Evolutionary conservation across 495 filamentous ascomycete species (phyloP).

Genomic region (Immersiella caudata): DNA sequence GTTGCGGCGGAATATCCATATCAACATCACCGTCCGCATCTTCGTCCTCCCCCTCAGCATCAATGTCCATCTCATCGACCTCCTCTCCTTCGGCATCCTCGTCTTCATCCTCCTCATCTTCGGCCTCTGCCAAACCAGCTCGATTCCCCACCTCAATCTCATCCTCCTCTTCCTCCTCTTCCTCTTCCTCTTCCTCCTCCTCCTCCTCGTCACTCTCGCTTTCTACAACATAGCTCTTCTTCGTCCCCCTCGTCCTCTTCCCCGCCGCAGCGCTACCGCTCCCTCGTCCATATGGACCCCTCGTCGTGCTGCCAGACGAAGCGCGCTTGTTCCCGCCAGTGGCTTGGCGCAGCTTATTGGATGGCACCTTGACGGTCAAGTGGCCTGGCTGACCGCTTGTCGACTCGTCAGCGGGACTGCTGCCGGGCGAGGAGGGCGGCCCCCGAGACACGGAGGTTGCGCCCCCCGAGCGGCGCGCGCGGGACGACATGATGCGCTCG

Average conservation of each 20-base stretch:
- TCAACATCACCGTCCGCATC: conserved; percentile 54
- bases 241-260: conserved; percentile 60
- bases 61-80: conserved; percentile 52
- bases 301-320: conserved; percentile 32
- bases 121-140: conserved; percentile 34
- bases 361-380: conserved; percentile 82
- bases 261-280: conserved; percentile 60
- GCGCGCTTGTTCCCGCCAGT: conserved; percentile 52
- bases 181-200: conserved; percentile 50
- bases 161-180: conserved; percentile 34
- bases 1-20: conserved; percentile 42
- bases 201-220: conserved; percentile 58
- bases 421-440: conserved; percentile 49
- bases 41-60: conserved; percentile 51
- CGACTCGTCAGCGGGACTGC: conserved; percentile 49
- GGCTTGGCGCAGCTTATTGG: conserved; percentile 79
- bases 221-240: conserved; percentile 70
- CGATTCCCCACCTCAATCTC: conserved; percentile 48
- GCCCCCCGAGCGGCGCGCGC: conserved; percentile 52
- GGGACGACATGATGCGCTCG: conserved; percentile 52
- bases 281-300: conserved; percentile 40
- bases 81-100: conserved; percentile 46
- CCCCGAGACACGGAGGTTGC: conserved; percentile 59
- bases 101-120: conserved; percentile 34
- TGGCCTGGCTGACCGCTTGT: conserved; percentile 60